Conservation (phyloP, 148 eudicot species). For the Camellia japonica region DNA sequence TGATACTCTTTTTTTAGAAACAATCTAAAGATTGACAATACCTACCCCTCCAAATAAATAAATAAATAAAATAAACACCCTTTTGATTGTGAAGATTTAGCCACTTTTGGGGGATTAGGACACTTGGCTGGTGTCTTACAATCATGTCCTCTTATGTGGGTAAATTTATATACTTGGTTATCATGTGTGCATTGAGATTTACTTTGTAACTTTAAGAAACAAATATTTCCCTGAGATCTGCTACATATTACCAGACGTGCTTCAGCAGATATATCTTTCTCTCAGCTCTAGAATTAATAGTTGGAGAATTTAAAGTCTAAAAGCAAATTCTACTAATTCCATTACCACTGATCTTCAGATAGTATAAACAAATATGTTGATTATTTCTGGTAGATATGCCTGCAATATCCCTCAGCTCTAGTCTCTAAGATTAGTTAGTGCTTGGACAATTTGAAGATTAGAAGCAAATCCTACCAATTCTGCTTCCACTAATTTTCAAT, state of each 20-base stretch:
- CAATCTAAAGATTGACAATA: too few species aligned
- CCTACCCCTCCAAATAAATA: too few species aligned
- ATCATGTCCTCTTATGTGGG: not conserved
- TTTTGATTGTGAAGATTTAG: not conserved
- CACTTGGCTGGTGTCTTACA: not conserved
- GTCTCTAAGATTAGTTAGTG: not conserved
- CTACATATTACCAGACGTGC: not conserved
- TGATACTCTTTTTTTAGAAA: too few species aligned
- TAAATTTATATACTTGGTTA: not conserved
- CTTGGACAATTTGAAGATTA: not conserved
- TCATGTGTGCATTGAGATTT: not conserved
- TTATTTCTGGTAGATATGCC: not conserved
- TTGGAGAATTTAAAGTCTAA: not conserved
- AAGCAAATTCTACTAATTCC: not conserved
- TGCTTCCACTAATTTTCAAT: too few species aligned
- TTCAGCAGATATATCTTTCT: not conserved
- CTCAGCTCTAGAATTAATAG: not conserved
- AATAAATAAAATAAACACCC: too few species aligned
- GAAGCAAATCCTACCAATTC: too few species aligned
- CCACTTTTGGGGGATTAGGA: not conserved
- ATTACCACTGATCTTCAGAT: too few species aligned
- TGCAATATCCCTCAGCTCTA: not conserved
- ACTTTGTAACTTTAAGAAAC: too few species aligned
- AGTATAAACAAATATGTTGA: not conserved
- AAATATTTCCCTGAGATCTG: too few species aligned